Base-by-base conservation (phyloP, 495 filamentous ascomycete genomes). In the Trichoderma gamsii region DNA sequence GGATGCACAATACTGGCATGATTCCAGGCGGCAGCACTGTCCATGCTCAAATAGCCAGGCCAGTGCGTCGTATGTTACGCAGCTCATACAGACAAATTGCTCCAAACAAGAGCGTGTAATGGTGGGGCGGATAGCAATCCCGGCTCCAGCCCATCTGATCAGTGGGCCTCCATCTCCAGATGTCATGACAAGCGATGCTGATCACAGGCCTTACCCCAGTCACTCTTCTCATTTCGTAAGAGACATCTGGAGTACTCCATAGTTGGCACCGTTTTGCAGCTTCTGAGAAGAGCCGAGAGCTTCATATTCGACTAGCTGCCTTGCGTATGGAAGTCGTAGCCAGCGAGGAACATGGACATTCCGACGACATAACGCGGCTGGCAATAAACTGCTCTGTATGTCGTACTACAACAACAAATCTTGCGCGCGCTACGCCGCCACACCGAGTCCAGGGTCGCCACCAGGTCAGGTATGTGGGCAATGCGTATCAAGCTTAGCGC, bases 91-190 rank as follows among this genome's bases (percentile, higher is more conserved):
- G 18, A 15, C n/a, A 21, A 18, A 18, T 52, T 15, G 21, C 18
- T 23, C 21, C 49, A 12, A 61, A 21, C 11, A 61, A 61, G 12
- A 11, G 49, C 21, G 49, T 52, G 56, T 1, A 23, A 61, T 32
- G 56, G 56, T 61, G 25, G 56, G 56, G 56, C 27, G 25, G 56
- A 18, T 32, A 25, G 56, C 9, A 25, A 32, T 18, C 27, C 56
- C 23, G 56, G 56, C 56, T 61, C 13, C 29, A 61, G 3, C 56
- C 56, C 56, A 61, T 61, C 56, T 59, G 51, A 27, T 16, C 23
- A 59, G 56, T 15, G 56, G 23, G 49, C n/a, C 21, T 25, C 56
- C 56, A 61, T 61, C 56, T 61, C 56, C 56, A 61, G 56, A 61
- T 61, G 44, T 38, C 7, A 9, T 38, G 7, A 38, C 35, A 9